Evolutionary conservation across 331 rosid genomes (phyloP), one percentile per base, ranked within the genome.

Genomic region (Acacia pycnantha): DNA sequence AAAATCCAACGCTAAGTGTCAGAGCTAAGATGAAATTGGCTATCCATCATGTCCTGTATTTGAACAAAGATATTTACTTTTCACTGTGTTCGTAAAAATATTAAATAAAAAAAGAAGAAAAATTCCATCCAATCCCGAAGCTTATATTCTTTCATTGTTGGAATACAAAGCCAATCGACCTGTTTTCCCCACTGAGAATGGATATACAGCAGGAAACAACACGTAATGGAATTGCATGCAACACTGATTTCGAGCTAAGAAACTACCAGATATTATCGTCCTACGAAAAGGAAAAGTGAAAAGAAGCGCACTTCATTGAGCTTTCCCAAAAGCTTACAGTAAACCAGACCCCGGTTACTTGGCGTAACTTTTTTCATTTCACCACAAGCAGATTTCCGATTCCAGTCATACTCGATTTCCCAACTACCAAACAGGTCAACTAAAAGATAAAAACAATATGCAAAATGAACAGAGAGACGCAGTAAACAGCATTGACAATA

Each of bases 381-480:
- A 4, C 70, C n/a, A 5, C 56, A 21, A 5, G 6, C 58, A 37
- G 58, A 18, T 51, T 51, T 51, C 22, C 58, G 21, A 8, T 51
- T 18, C 22, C n/a, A 51, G 3, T 2, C 22, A 12, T 27, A 51
- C 50, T 48, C 73, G 8, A 56, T 33, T 47, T 35, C 70, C 47
- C 40, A 78, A 58, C 22, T 21, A 40, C 76, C 76, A 83, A 72
- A 79, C 84, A 82, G 64, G 37, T 19, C 77, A 77, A 48, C 19
- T 3, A 18, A 59, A 16, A 40, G 11, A 2, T 8, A 24, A 67
- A 68, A 68, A 68, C 43, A 2, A 40, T 3, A 68, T 2, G 50
- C 7, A 68, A 7, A 51, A 37, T 13, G 22, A 47, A 48, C 19
- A 43, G 14, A 35, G 50, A 33, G 67, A 19, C 18, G 24, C 29